Base-by-base conservation (phyloP, 257 asterid genomes). In the Nicotiana otophora region DNA sequence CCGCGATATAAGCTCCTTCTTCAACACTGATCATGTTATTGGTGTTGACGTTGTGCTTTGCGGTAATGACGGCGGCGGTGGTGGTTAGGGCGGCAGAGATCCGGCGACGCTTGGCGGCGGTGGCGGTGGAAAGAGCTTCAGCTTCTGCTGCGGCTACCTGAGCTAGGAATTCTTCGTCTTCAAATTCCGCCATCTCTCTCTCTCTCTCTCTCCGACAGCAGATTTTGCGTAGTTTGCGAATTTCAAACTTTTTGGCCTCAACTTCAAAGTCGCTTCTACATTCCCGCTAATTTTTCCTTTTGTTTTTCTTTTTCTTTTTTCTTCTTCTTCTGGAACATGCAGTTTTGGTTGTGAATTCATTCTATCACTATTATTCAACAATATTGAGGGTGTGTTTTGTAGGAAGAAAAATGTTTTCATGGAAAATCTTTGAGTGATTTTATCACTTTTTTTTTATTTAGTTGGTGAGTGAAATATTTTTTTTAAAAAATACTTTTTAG, bases 1-100 rank as follows among this genome's bases (percentile, higher is more conserved):
- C 85, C 51, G 82, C 79, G 5, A 83, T 36, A 81, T 83, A 83
- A 4, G 83, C 83, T 53, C 85, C 85, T 70, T 82, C 84, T 57
- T 39, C 64, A 51, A 26, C 42, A 62, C 20, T 42, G 46, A 15
- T 15, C 23, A 36, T 39, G 28, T 28, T 80, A 9, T 34, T 36
- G 17, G 30, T 1, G 61, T n/a, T 58, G 31, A 58, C 34, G 17
- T 26, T 39, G 75, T 36, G 17, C 31, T 78, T 36, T 16, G 65
- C 54, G 31, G 82, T 16, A 51, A 82, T 60, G 5, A 31, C 23
- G 33, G 82, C 64, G 77, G 66, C 1, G 5, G 84, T 6, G 51
- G 83, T 34, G 60, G 83, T 81, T 8, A 55, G 19, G 54, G 66
- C 0, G 7, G 69, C 51, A 5, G 82, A 65, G 33, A 65, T 28